Base-by-base conservation (phyloP, 148 eudicot genomes). In the Arbutus unedo region DNA sequence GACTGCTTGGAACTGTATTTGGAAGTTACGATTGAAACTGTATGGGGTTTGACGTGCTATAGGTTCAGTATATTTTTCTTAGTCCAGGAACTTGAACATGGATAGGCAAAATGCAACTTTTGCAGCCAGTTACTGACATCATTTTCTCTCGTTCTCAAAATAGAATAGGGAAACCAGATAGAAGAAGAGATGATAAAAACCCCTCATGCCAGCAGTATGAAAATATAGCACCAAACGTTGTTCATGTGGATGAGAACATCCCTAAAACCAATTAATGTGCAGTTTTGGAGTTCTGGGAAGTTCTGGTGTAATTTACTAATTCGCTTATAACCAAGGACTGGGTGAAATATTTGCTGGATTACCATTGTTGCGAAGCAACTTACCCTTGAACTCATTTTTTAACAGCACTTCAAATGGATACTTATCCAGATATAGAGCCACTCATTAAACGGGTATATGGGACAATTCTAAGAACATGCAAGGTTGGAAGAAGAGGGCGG, bases 341-440 rank as follows among this genome's bases (percentile, higher is more conserved):
- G 91, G 91, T 8, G 88, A 81, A 48, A 90, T 87, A 6, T 88
- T 89, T 0, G 80, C 8, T 2, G 41, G 13, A 4, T 74, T 10
- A 0, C 91, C 91, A 2, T 44, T 54, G 45, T 90, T 88, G 38
- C 91, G 88, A 44, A 47, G 48, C 11, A n/a, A 25, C 9, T 38
- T 48, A 18, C 87, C 85, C 51, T 90, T 86, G 78, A 90, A 90
- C 56, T 90, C 91, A 18, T 83, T 86, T 49, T 82, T 83, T 43
- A 90, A 84, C 85, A 90, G 51, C 5, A 90, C 91, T 76, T 88
- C 91, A 57, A 90, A 90, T 0, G 91, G 91, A 78, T 90, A 90
- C 74, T 85, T 90, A 31, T 31, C 38, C 38, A 31, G 38, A 31
- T 31, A 48, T 90, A 89, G 18, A 90, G 90, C 91, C 91, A 90